Base-by-base conservation (phyloP, 1,139 yeast species). In the Protomyces pachydermus region DNA sequence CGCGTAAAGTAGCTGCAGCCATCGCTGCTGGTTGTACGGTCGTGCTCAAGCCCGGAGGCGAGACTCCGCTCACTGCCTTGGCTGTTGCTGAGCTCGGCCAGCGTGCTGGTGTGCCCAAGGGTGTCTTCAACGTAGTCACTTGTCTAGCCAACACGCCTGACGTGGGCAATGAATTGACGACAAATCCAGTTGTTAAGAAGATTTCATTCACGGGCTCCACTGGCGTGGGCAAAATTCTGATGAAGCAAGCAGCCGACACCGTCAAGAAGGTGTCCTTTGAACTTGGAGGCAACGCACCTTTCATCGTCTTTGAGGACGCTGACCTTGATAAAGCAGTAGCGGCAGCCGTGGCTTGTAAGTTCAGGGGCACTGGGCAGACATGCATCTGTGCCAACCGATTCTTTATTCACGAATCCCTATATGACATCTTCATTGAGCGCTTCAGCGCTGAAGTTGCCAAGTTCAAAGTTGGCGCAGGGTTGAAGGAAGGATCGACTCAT, bases 281-380 rank as follows among this genome's bases (percentile, higher is more conserved):
- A 76, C 79, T 91, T 61, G 98, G 98, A 55, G 98, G 97, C 51
- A 91, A 91, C 74, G 96, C 97, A 2, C 97, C 97, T 16, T 86
- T 90, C 70, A 86, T 91, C 68, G 91, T 90, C 12, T 90, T 90
- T 76, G 87, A 85, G 35, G 97, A 91, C 73, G 93, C 90, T 5
- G 86, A 88, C 70, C 69, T 91, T 42, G 91, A 87, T 67, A 78
- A 79, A 61, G 96, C 97, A 1, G 91, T 89, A 23, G 82, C 82
- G 3, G 80, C 82, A 69, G 79, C 82, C 5, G 73, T 79, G 38
- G 74, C 80, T 52, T 76, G 80, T 69, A 80, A 80, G 70, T 68
- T 68, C 82, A 82, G 25, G 80, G 79, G 71, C 78, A 77, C 39
- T 78, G 79, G 14, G 73, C 84, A 67, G 84, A 82, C 48, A 81